phyloP scores from a whole-genome alignment of 2,329 filamentous ascomycete species.

The Venturia effusa region DNA sequence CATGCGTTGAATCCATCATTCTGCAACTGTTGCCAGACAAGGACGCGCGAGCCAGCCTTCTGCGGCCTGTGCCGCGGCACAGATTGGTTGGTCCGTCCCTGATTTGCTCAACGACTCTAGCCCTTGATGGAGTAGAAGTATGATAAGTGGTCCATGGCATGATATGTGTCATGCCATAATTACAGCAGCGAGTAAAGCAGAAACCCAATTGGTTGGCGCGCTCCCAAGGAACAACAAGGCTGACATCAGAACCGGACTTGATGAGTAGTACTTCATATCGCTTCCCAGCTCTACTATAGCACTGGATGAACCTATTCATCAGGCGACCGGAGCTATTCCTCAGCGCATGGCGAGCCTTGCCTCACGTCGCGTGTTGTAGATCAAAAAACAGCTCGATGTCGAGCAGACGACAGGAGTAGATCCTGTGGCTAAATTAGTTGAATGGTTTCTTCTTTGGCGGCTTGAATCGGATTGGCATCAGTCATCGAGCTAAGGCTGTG shows the following conservation, averaged over 20 bases:
- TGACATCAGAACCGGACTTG: slow-evolving; percentile 1
- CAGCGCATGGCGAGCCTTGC: not conserved
- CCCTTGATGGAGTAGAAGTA: too few species aligned
- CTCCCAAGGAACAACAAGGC: not conserved
- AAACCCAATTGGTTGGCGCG: not conserved
- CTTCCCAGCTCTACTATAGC: too few species aligned
- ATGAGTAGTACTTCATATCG: too few species aligned
- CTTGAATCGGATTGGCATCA: not conserved
- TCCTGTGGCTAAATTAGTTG: not conserved
- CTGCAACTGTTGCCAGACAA: not conserved
- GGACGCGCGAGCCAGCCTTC: not conserved
- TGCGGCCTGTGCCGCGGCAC: not conserved
- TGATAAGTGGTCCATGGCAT: not conserved
- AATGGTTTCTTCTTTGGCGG: not conserved
- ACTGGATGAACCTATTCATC: not conserved
- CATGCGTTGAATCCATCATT: not conserved
- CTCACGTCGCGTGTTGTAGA: not conserved
- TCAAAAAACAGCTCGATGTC: not conserved
- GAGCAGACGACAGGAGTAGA: not conserved
- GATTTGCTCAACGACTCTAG: not conserved
- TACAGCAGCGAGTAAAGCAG: not conserved
- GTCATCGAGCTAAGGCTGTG: not conserved
- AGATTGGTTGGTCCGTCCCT: not conserved
- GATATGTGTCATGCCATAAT: not conserved
- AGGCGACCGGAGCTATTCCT: not conserved